Evolutionary conservation across 2,329 filamentous ascomycete genomes (phyloP), one percentile per base, ranked within the genome.

Genomic region (Neurospora sp.): DNA sequence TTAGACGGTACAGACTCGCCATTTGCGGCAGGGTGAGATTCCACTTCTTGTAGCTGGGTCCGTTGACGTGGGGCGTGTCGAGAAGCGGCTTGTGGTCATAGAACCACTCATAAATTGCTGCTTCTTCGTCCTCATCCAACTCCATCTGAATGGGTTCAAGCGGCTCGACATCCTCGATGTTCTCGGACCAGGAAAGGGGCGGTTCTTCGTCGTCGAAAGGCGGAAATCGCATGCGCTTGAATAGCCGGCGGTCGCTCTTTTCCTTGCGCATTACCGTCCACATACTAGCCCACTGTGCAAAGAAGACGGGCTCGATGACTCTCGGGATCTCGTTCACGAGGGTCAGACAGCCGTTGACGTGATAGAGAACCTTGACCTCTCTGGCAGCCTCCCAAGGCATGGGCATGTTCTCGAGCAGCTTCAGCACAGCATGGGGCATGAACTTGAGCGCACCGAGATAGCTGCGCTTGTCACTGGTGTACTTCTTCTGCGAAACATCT

Each of bases 271-370:
- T 99, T 66, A 92, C 93, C 36, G 97, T 90, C 96, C 96, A 99
- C 96, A 99, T 99, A 69, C 95, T 97, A 13, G 96, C 96, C 96
- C 96, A 99, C 80, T 99, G 96, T 70, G 96, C 96, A 79, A 97
- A 94, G 81, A 97, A 99, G 4, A 99, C 92, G 0, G 96, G 96
- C 79, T 98, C 96, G 77, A 99, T 98, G 69, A 99, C 96, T 76
- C 96, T 89, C 15, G 96, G 96, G 7, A 91, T 93, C 83, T 99
- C 96, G 79, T 99, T 99, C 77, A 99, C 96, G 70, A 99, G 83
- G 1, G 96, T 99, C 81, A 99, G 81, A 78, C 96, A 99, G 38
- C 96, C 96, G 77, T 99, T 99, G 76, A 98, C 94, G 78, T 99
- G 96, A 80, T 99, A 99, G 13, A 99, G 85, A 38, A 99, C 96